A percentile compares a stretch with the other conserved stretches of the same genome.
These are phyloP conservation scores for Cardamine resedifolia DNA, from an alignment of 345 rosid species.

Conservation along the genomic window DNA sequence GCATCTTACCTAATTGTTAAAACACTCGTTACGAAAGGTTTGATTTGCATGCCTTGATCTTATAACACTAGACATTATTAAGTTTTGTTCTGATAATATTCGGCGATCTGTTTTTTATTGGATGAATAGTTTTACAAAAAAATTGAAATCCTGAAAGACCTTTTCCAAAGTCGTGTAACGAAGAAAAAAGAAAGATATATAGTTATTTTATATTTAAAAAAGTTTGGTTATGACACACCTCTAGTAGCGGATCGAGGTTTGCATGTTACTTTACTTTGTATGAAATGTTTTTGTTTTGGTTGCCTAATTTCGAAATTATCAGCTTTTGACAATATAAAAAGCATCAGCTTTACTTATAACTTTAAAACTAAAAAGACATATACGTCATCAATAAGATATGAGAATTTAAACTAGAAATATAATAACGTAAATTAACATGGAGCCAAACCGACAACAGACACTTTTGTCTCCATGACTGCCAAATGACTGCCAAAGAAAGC, in stretches of 20 bases:
- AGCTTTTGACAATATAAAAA: slow-evolving; percentile 33
- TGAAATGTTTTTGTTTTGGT: slow-evolving; percentile 39
- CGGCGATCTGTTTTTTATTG: background rate
- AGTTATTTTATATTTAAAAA: background rate
- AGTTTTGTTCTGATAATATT: background rate
- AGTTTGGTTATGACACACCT: slow-evolving; percentile 24
- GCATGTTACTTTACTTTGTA: slow-evolving; percentile 44
- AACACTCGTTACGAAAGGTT: slow-evolving; percentile 2
- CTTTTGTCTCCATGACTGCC: slow-evolving; percentile 43
- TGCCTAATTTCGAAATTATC: slow-evolving; percentile 39
- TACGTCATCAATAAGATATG: slow-evolving; percentile 36
- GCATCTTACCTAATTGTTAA: slow-evolving; percentile 30
- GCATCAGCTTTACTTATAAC: slow-evolving; percentile 32
- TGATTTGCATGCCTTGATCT: background rate
- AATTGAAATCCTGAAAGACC: background rate
- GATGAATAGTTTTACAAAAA: background rate
- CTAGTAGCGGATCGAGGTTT: slow-evolving; percentile 42
- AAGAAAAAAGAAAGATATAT: background rate
- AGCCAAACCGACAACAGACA: slow-evolving; percentile 43
- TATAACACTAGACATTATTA: background rate
- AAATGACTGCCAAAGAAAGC: slow-evolving; percentile 37
- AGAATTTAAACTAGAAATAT: slow-evolving; percentile 25
- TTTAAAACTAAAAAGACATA: slow-evolving; percentile 34
- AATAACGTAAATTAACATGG: slow-evolving; percentile 32
- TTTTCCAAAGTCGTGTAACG: slow-evolving; percentile 10